Evolutionary conservation across 345 rosid species (phyloP), one percentile per base, ranked within the genome.

Genomic region (Rhizophora mangle): DNA sequence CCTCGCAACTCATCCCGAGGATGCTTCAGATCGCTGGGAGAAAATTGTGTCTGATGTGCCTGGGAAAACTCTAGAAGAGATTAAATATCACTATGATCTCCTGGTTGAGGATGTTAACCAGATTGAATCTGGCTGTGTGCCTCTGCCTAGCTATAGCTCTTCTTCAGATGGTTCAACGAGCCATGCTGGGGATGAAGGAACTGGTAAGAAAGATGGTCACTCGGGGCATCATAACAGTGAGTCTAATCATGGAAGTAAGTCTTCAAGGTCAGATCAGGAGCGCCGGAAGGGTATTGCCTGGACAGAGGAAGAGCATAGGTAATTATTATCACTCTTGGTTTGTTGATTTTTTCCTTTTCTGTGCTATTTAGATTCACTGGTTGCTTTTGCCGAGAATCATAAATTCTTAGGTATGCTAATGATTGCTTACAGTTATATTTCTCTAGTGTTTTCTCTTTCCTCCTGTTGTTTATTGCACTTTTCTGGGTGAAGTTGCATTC

Each of bases 241-340:
- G 57, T 80, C 91, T 51, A 84, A 79, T 72, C 96, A 92, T 37
- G 96, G 88, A 67, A 84, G 79, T 76, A 95, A 92, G 82, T 77
- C 72, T 76, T 86, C 94, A n/a, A 90, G 88, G 74, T 75, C 93
- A 21, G 99, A 92, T 78, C 98, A 92, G 82, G 99, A 95, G 76
- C 91, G 96, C 4, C 88, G 99, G n/a, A 95, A 92, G 79, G 98
- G 99, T 67, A 88, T 89, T 81, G 97, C 98, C 52, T 95, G 99
- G 99, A 88, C 99, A 2, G 99, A 92, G 82, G 98, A 92, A 47
- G 99, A 95, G 96, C 76, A 72, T 70, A 72, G 76, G 76, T 72
- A 65, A 64, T 71, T 31, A 24, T 32, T 43, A 5, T 56, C 39
- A 21, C 32, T 1, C 57, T 16, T 29, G 6, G 24, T 24, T 24